Conservation (phyloP, 192 early-diverging fungal species). For the Entrophospora sp. region DNA sequence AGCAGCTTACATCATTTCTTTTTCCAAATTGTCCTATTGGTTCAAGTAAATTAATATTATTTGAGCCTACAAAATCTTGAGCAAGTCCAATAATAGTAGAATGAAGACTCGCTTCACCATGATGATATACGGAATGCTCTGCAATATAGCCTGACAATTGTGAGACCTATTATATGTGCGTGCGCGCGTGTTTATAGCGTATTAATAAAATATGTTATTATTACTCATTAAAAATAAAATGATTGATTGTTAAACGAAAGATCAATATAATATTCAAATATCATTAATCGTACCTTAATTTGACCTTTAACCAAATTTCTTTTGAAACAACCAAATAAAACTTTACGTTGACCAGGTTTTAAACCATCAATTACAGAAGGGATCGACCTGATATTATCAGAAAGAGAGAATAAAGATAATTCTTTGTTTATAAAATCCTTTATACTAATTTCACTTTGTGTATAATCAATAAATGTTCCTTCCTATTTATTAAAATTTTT, state of each 20-base stretch:
- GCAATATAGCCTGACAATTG: slow-evolving; percentile 84
- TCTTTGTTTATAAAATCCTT: slow-evolving; percentile 93
- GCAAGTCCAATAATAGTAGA: slow-evolving; percentile 89
- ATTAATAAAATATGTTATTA: too few relatives aligned
- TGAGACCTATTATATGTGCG: too few relatives aligned
- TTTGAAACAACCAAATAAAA: slow-evolving; percentile 80
- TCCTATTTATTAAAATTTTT: too few relatives aligned
- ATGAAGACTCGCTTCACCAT: slow-evolving; percentile 79
- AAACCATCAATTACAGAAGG: slow-evolving; percentile 90
- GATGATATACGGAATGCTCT: slow-evolving; percentile 88
- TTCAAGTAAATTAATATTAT: slow-evolving; percentile 81
- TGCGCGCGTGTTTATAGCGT: too few relatives aligned
- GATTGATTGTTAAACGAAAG: too few relatives aligned
- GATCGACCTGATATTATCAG: slow-evolving; percentile 91
- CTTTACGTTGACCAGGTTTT: slow-evolving; percentile 96
- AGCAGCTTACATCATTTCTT: slow-evolving; percentile 54
- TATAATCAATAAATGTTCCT: slow-evolving; percentile 86
- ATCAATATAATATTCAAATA: too few relatives aligned
- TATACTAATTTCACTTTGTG: slow-evolving; percentile 64
- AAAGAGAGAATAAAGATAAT: slow-evolving; percentile 88
- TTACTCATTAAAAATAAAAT: too few relatives aligned
- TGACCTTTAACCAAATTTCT: slow-evolving; percentile 68
- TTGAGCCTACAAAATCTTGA: slow-evolving; percentile 91
- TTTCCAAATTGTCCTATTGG: slow-evolving; percentile 92
- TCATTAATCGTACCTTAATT: too few relatives aligned